These are phyloP conservation scores for Phragmites australis DNA, from an alignment of 176 grass and related monocot genomes.

Conservation along the genomic window DNA sequence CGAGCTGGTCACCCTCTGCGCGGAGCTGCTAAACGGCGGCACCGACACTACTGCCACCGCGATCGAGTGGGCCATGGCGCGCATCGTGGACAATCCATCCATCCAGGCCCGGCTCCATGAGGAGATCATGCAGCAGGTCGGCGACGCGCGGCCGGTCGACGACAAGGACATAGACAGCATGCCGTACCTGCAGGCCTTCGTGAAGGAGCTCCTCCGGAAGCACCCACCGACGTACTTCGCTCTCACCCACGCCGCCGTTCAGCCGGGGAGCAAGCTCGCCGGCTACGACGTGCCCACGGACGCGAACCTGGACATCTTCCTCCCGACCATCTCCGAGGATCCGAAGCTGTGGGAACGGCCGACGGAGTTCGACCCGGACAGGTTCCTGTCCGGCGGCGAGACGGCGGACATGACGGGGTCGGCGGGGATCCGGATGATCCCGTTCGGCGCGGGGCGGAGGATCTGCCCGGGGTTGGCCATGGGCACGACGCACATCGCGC, in stretches of 20 bases:
- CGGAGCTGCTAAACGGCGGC: conserved; percentile 83
- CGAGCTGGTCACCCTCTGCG: conserved; percentile 81
- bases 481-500: conserved; percentile 83
- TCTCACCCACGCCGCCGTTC: conserved; percentile 71
- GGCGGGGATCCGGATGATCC: conserved; percentile 86
- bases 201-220: conserved; percentile 95
- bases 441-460: conserved; percentile 80
- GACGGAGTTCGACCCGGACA: conserved; percentile 74
- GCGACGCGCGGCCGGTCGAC: conserved; percentile 57
- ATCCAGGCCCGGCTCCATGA: conserved; percentile 63
- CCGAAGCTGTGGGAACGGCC: conserved; percentile 70
- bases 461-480: conserved; percentile 84
- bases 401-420: conserved; percentile 86
- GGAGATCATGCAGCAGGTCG: conserved; percentile 58
- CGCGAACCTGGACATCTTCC: conserved; percentile 85
- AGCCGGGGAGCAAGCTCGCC: conserved; percentile 54
- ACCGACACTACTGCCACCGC: conserved; percentile 91
- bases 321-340: conserved; percentile 77
- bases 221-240: conserved; percentile 94
- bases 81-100: conserved; percentile 70
- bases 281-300: conserved; percentile 79
- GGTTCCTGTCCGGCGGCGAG: conserved; percentile 79
- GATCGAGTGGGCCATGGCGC: conserved; percentile 88
- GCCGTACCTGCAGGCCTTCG: conserved; percentile 89
- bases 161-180: conserved; percentile 77